Conservation (phyloP, 1,284 basidiomycete species). For the Rhodotorula sp. region DNA sequence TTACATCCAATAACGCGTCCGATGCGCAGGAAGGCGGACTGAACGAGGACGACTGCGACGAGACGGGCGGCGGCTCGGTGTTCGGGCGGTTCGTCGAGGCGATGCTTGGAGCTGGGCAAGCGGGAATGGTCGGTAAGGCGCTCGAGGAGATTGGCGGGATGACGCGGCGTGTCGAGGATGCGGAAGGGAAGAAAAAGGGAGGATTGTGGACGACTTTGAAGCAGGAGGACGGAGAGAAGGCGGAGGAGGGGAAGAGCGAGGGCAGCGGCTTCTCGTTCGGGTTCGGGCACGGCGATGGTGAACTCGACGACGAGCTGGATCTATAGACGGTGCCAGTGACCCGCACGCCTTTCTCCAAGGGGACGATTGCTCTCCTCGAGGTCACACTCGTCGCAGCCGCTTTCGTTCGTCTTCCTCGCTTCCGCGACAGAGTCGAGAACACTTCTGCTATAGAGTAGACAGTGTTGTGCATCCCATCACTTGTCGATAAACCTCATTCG, state of each 20-base stretch:
- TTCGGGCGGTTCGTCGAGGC: slow-evolving; percentile 15
- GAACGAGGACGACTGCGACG: slow-evolving; percentile 19
- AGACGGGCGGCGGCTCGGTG: slow-evolving; percentile 7
- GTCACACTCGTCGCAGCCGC: not conserved
- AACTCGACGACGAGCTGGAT: not conserved
- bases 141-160: not conserved
- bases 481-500: no score
- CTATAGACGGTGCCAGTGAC: not conserved
- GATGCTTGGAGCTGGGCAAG: not conserved
- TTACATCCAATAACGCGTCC: not conserved
- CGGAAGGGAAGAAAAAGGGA: not conserved
- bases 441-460: no score
- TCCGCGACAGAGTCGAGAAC: no score
- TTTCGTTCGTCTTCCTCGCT: not conserved
- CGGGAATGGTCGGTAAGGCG: not conserved
- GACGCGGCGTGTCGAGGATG: no score
- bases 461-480: not conserved
- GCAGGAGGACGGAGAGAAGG: not conserved
- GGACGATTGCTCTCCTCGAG: no score
- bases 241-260: not conserved
- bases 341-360: no score
- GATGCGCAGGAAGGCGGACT: slow-evolving; percentile 23
- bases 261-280: slow-evolving; percentile 22
- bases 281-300: slow-evolving; percentile 2
- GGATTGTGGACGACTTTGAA: not conserved